Percentiles rank a stretch among this genome's conserved stretches.
phyloP scores from a whole-genome alignment of 371 early-diverging fungal species.

The Syncephalastrum contaminatum region DNA sequence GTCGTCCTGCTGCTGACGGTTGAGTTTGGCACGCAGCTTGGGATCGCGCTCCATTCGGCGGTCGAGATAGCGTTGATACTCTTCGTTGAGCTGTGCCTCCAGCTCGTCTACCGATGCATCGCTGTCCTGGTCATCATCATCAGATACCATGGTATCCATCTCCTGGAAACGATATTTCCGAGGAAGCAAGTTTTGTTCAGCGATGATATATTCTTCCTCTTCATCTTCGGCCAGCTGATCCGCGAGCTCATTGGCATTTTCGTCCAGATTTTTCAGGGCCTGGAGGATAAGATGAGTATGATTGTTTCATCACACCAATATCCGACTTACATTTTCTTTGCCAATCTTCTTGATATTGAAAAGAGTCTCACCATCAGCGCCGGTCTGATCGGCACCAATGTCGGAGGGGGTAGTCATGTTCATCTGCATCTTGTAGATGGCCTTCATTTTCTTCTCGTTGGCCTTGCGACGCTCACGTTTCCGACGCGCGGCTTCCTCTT shows the following conservation, averaged over 20 bases:
- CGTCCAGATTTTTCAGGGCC: conserved; percentile 39
- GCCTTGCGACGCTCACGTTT: conserved; percentile 63
- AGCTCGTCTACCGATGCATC: conserved; percentile 55
- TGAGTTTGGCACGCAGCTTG: conserved; percentile 68
- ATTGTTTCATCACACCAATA: not conserved
- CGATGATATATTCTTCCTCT: conserved; percentile 38
- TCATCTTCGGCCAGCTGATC: conserved; percentile 49
- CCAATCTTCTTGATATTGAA: conserved; percentile 60
- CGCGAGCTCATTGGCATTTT: conserved; percentile 19
- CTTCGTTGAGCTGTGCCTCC: conserved; percentile 74
- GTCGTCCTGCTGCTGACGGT: conserved; percentile 65
- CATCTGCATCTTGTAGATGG: conserved; percentile 82
- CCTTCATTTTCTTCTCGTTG: conserved; percentile 80
- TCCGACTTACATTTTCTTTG: conserved; percentile 41
- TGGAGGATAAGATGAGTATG: conserved; percentile 19
- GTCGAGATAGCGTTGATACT: conserved; percentile 71
- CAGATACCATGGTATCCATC: conserved; percentile 22
- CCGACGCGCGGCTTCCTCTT: conserved; percentile 57
- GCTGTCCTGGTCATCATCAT: conserved; percentile 36
- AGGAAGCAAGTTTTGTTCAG: conserved; percentile 17
- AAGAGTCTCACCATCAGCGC: conserved; percentile 56
- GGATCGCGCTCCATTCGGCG: conserved; percentile 76
- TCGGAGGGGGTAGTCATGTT: conserved; percentile 93
- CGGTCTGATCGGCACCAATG: conserved; percentile 78
- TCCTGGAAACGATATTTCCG: conserved; percentile 28